Percentiles rank a stretch among this genome's conserved stretches.
phyloP scores from a whole-genome alignment of 2,329 filamentous ascomycete species.

The Diaporthe destruens region DNA sequence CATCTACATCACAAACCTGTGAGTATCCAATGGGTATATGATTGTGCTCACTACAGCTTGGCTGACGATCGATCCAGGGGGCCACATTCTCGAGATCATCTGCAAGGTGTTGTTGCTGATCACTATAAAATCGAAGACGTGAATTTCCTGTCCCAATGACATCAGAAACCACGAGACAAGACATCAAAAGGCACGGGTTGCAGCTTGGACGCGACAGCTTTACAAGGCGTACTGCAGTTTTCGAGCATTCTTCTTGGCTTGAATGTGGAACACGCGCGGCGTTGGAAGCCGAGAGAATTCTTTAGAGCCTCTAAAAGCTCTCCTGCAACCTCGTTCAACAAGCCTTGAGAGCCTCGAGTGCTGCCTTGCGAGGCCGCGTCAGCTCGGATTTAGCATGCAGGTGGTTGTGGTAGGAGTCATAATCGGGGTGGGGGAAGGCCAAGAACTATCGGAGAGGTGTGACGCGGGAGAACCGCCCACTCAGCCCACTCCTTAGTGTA shows the following conservation, averaged over 20 bases:
- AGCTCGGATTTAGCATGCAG: slow-evolving; percentile 38
- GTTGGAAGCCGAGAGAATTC: slow-evolving; percentile 9
- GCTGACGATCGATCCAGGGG: slow-evolving; percentile 45
- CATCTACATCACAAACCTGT: slow-evolving; percentile 89
- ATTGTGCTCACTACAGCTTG: neutral
- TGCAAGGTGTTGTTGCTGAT: slow-evolving; percentile 48
- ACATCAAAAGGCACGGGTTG: neutral
- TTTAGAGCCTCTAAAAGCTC: neutral
- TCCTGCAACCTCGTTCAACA: neutral
- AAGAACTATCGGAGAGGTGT: slow-evolving; percentile 32
- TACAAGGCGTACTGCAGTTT: neutral
- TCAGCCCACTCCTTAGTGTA: slow-evolving; percentile 17
- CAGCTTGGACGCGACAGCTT: slow-evolving; percentile 10
- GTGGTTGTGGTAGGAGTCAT: slow-evolving; percentile 37
- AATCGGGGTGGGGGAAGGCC: slow-evolving; percentile 16
- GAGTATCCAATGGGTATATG: slow-evolving; percentile 52
- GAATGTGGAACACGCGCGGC: slow-evolving; percentile 23
- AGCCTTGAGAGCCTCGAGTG: slow-evolving; percentile 25
- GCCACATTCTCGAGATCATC: slow-evolving; percentile 49
- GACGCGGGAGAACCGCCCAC: slow-evolving; percentile 11
- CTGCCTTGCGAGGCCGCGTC: slow-evolving; percentile 44
- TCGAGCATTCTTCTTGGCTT: slow-evolving; percentile 20
- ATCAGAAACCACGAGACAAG: slow-evolving; percentile 44
- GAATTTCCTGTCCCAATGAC: slow-evolving; percentile 64
- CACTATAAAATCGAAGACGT: slow-evolving; percentile 69